phyloP scores from a whole-genome alignment of 2,329 filamentous ascomycete species.

The Beauveria rudraprayagi region DNA sequence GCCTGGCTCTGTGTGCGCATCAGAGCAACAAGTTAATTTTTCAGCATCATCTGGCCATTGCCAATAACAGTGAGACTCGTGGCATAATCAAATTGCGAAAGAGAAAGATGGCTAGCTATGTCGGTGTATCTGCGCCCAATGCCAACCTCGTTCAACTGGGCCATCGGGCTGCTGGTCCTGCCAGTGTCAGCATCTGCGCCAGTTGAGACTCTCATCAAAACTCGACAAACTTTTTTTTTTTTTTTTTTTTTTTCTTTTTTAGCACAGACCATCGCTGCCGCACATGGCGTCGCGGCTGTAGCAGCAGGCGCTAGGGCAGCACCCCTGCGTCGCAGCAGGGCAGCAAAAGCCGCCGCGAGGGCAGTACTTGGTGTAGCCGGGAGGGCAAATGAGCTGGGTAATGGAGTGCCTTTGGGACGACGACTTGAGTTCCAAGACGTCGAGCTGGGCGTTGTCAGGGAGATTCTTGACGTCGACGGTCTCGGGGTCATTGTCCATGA shows the following conservation, averaged over 20 bases:
- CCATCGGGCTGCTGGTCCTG: neutral
- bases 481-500: neutral
- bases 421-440: neutral
- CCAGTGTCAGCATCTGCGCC: neutral
- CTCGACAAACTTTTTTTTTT: neutral
- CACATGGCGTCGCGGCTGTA: neutral
- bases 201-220: too few relatives aligned
- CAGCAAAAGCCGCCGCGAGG: slow-evolving; percentile 8
- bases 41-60: slow-evolving; percentile 26
- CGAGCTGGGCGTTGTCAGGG: neutral
- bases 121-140: neutral
- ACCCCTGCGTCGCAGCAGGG: neutral
- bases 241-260: neutral
- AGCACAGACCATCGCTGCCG: slow-evolving; percentile 8
- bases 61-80: slow-evolving; percentile 23
- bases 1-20: slow-evolving; percentile 33
- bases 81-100: slow-evolving; percentile 28
- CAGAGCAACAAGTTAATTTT: slow-evolving; percentile 36
- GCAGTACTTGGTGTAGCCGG: slow-evolving; percentile 6
- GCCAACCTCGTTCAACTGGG: neutral
- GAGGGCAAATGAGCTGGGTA: neutral
- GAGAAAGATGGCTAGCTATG: neutral
- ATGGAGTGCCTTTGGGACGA: neutral
- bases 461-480: slow-evolving; percentile 2
- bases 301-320: slow-evolving; percentile 13